A percentile compares a stretch with the other conserved stretches of the same genome.
These are phyloP conservation scores for Aspergillus candidus DNA, from an alignment of 2,329 filamentous ascomycete species.

Conservation along the genomic window DNA sequence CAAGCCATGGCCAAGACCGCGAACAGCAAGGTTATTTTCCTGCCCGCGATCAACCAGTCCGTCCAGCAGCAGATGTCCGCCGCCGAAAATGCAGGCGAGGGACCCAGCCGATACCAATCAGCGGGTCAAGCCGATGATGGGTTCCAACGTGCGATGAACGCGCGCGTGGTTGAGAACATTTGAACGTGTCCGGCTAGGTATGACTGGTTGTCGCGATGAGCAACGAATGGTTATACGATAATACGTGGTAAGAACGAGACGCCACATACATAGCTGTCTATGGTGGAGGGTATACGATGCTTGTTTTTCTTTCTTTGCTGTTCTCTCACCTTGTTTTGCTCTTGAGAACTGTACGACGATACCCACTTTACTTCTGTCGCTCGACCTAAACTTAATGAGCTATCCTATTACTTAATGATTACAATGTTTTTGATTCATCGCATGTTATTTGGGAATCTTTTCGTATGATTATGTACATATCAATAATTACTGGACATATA, in stretches of 20 bases:
- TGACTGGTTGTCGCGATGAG: background rate
- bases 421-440: too few relatives aligned
- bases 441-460: too few relatives aligned
- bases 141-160: constrained; percentile 76
- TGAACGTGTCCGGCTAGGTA: constrained; percentile 38
- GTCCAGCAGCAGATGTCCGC: constrained; percentile 45
- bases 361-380: constrained; percentile 26
- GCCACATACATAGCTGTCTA: background rate
- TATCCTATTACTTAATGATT: too few relatives aligned
- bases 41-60: constrained; percentile 61
- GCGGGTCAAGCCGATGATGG: constrained; percentile 47
- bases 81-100: constrained; percentile 50
- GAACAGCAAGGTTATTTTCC: constrained; percentile 80
- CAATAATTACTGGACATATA: too few relatives aligned
- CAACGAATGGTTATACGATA: constrained; percentile 12
- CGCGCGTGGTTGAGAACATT: constrained; percentile 79
- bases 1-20: constrained; percentile 95
- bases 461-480: too few relatives aligned
- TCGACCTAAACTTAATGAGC: too few relatives aligned
- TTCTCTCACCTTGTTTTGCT: constrained; percentile 10
- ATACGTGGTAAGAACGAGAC: background rate
- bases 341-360: constrained; percentile 23
- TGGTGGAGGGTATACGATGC: background rate
- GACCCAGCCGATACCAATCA: constrained; percentile 48
- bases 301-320: constrained; percentile 11